These are phyloP conservation scores for Microbotryum silenes-acaulis DNA, from an alignment of 1,284 basidiomycete species.

Conservation along the genomic window DNA sequence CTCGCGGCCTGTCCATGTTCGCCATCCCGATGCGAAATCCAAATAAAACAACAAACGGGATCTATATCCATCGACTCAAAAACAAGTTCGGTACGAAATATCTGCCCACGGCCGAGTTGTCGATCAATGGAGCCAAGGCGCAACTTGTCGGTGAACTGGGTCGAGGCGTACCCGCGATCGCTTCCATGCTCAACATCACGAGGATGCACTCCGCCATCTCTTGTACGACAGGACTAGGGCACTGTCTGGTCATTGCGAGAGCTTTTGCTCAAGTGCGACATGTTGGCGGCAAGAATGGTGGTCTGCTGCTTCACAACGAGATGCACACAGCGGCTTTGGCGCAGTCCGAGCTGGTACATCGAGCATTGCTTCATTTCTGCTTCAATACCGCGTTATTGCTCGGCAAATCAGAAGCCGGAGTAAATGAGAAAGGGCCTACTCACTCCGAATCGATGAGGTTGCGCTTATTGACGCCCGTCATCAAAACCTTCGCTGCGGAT, in stretches of 20 bases:
- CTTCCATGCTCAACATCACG: slow-evolving; percentile 67
- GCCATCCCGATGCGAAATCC: slow-evolving; percentile 50
- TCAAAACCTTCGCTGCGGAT: slow-evolving; percentile 64
- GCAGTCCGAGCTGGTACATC: slow-evolving; percentile 53
- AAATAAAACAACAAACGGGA: slow-evolving; percentile 52
- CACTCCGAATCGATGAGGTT: slow-evolving; percentile 50
- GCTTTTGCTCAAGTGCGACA: slow-evolving; percentile 55
- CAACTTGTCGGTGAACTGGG: slow-evolving; percentile 58
- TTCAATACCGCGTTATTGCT: slow-evolving; percentile 54
- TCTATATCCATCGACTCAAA: slow-evolving; percentile 65
- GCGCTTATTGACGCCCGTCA: slow-evolving; percentile 60
- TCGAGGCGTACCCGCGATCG: slow-evolving; percentile 60
- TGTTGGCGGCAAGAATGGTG: slow-evolving; percentile 46
- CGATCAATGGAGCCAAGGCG: slow-evolving; percentile 54
- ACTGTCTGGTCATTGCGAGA: slow-evolving; percentile 56
- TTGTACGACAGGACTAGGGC: slow-evolving; percentile 55
- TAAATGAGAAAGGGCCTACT: slow-evolving; percentile 40
- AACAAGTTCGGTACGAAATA: slow-evolving; percentile 66
- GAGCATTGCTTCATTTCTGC: slow-evolving; percentile 55
- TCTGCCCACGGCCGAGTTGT: slow-evolving; percentile 69
- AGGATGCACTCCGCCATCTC: slow-evolving; percentile 59
- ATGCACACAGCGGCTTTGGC: slow-evolving; percentile 55
- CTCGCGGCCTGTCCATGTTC: slow-evolving; percentile 62
- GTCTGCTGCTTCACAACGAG: slow-evolving; percentile 44
- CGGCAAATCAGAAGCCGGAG: slow-evolving; percentile 55